phyloP scores from a whole-genome alignment of 495 filamentous ascomycete genomes.

The Articulospora tetracladia region DNA sequence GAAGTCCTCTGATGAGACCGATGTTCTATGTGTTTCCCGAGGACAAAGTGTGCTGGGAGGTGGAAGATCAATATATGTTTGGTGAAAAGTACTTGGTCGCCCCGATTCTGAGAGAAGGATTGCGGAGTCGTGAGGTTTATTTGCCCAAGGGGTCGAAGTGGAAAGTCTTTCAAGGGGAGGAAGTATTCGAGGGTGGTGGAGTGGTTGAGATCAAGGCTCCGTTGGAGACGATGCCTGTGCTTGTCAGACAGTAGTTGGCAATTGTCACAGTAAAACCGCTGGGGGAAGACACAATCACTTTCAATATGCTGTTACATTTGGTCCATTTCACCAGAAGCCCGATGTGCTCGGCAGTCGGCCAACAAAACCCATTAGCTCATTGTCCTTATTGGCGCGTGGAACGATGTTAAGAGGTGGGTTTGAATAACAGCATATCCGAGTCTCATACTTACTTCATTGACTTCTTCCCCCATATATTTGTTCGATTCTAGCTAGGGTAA shows the following conservation, averaged over 20 bases:
- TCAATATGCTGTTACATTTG: no score
- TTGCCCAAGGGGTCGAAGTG: conserved; percentile 42
- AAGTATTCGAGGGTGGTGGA: conserved; percentile 31
- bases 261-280: no score
- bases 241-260: conserved; percentile 27
- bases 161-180: conserved; percentile 33
- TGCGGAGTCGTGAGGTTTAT: conserved; percentile 40
- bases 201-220: conserved; percentile 41
- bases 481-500: no score
- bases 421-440: no score
- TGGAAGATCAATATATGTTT: conserved; percentile 53
- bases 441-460: no score
- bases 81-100: conserved; percentile 49
- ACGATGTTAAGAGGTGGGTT: no score
- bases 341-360: no score
- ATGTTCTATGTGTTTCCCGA: conserved; percentile 54
- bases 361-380: no score
- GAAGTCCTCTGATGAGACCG: conserved; percentile 50
- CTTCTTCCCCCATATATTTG: no score
- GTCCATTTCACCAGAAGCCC: no score
- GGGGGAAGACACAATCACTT: no score
- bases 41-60: conserved; percentile 43
- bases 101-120: conserved; percentile 42
- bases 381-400: no score
- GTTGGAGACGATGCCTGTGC: conserved; percentile 48